Percentiles rank a stretch among this genome's conserved stretches.
These are phyloP conservation scores for Linaria vulgaris DNA, from an alignment of 257 asterid genomes.

Conservation along the genomic window DNA sequence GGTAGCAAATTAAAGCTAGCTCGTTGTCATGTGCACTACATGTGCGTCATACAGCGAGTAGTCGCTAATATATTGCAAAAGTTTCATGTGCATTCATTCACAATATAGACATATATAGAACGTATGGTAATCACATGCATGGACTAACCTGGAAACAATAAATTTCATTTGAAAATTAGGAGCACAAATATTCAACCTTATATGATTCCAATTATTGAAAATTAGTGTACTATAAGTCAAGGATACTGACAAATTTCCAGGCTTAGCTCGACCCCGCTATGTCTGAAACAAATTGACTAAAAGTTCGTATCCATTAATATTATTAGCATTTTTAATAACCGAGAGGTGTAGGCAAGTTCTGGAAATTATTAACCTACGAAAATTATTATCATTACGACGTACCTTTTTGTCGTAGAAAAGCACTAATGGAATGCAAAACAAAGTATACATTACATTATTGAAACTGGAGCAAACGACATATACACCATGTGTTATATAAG, in stretches of 20 bases:
- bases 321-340: neutral
- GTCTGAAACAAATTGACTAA: neutral
- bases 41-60: constrained; percentile 12
- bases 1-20: neutral
- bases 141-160: constrained; percentile 31
- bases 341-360: too few species aligned
- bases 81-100: neutral
- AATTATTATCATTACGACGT: too few species aligned
- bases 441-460: too few species aligned
- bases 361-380: too few species aligned
- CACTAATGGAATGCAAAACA: too few species aligned
- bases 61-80: neutral
- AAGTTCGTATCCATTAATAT: constrained; percentile 2
- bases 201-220: constrained; percentile 19
- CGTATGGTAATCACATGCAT: constrained; percentile 26
- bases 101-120: constrained; percentile 9
- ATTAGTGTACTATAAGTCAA: neutral
- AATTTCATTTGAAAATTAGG: constrained; percentile 20
- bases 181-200: constrained; percentile 8
- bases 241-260: constrained; percentile 11
- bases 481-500: too few species aligned
- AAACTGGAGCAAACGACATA: too few species aligned
- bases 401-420: too few species aligned
- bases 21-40: constrained; percentile 35
- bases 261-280: too few species aligned